These are phyloP conservation scores for Fusarium graminum DNA, from an alignment of 2,329 filamentous ascomycete species.

Conservation along the genomic window DNA sequence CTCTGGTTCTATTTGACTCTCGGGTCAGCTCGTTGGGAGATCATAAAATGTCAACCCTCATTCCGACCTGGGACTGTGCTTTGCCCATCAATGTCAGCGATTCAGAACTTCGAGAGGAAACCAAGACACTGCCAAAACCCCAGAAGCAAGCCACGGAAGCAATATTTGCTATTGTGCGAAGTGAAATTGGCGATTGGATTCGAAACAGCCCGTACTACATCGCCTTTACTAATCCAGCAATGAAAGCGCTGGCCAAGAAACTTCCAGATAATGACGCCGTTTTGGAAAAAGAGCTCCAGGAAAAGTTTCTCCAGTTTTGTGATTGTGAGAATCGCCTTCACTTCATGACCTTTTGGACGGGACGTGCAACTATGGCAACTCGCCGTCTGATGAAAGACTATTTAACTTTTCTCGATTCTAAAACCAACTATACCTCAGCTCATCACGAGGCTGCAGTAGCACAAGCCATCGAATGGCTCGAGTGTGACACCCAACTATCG, in stretches of 20 bases:
- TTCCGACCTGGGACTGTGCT: conserved; percentile 58
- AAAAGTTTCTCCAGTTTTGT: conserved; percentile 60
- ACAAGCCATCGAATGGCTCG: conserved; percentile 53
- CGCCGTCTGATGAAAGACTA: conserved; percentile 64
- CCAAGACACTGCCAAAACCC: conserved; percentile 51
- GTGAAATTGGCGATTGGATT: conserved; percentile 56
- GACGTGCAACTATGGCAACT: conserved; percentile 61
- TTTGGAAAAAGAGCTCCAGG: conserved; percentile 59
- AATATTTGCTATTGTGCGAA: conserved; percentile 57
- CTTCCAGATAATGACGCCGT: conserved; percentile 39
- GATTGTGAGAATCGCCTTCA: conserved; percentile 57
- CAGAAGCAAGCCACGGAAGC: conserved; percentile 57
- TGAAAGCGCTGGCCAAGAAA: conserved; percentile 48
- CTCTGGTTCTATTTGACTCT: conserved; percentile 67
- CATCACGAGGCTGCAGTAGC: conserved; percentile 50
- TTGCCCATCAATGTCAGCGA: conserved; percentile 61
- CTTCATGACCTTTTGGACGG: conserved; percentile 56
- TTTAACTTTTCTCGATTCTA: conserved; percentile 44
- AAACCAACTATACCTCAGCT: conserved; percentile 45
- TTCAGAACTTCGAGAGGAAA: conserved; percentile 59
- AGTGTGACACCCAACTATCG: conserved; percentile 55
- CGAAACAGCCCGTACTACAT: conserved; percentile 54
- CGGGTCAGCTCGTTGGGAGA: conserved; percentile 67
- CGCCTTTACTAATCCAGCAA: conserved; percentile 52
- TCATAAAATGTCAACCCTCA: conserved; percentile 49